Conservation (phyloP, 202 grass and related monocot genomes). For the Panicum hallii region DNA sequence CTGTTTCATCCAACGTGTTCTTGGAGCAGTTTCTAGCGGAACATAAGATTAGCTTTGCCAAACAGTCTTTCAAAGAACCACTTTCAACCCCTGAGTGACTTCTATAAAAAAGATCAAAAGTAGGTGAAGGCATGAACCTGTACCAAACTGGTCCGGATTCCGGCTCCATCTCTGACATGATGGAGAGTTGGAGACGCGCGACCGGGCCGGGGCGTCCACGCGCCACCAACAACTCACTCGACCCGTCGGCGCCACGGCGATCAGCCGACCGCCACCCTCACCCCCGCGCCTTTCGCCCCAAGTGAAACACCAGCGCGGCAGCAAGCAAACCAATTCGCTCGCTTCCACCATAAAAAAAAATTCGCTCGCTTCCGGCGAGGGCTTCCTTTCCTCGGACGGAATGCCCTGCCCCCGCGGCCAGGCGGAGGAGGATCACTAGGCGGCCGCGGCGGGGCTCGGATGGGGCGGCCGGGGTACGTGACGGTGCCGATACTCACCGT, state of each 20-base stretch:
- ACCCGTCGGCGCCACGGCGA: constrained; percentile 18
- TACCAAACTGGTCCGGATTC: no score
- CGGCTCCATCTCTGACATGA: no score
- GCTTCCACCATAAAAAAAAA: background rate
- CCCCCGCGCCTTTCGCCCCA: constrained; percentile 23
- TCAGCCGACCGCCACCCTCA: background rate
- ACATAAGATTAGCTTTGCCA: no score
- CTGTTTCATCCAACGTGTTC: no score
- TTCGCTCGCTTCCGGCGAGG: constrained; percentile 39
- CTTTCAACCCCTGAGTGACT: no score
- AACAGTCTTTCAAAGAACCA: no score
- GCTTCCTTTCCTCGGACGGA: constrained; percentile 25
- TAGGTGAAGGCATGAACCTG: no score
- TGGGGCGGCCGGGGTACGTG: constrained; percentile 76
- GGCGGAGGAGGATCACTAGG: constrained; percentile 29
- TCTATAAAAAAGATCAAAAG: no score
- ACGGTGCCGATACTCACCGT: constrained; percentile 88
- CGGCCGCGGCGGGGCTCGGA: constrained; percentile 18
- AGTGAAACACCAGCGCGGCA: constrained; percentile 33
- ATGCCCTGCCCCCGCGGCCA: constrained; percentile 28
- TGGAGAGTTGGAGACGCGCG: background rate
- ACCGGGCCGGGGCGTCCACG: constrained; percentile 39
- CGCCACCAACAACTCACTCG: constrained; percentile 32
- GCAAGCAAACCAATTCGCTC: constrained; percentile 24
- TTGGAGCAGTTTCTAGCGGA: no score